Evolutionary conservation across 371 early-diverging fungal genomes (phyloP).

Genomic region (Conidiobolus incongruus): DNA sequence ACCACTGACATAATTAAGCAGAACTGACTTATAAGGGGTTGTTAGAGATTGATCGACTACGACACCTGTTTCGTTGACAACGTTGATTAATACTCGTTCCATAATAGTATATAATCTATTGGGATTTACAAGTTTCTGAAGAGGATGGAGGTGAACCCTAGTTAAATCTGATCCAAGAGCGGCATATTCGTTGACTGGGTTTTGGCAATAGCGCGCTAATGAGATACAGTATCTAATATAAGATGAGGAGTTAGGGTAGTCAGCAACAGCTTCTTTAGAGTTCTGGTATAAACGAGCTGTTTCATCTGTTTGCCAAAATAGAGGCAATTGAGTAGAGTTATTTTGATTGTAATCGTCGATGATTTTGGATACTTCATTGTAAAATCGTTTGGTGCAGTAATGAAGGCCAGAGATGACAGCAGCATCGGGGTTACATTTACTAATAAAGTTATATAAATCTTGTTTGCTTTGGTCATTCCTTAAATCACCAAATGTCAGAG

Average conservation of each 20-base stretch:
- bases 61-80: constrained; percentile 66
- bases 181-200: constrained; percentile 65
- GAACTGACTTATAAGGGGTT: constrained; percentile 37
- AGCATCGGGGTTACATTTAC: constrained; percentile 40
- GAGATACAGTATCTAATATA: constrained; percentile 72
- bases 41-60: constrained; percentile 61
- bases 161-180: constrained; percentile 50
- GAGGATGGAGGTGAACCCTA: constrained; percentile 42
- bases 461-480: constrained; percentile 25
- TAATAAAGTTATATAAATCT: constrained; percentile 31
- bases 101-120: constrained; percentile 31
- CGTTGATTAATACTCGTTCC: constrained; percentile 75
- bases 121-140: constrained; percentile 43
- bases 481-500: constrained; percentile 29
- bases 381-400: constrained; percentile 39
- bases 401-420: constrained; percentile 65
- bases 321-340: constrained; percentile 34
- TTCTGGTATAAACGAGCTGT: constrained; percentile 64
- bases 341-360: constrained; percentile 35
- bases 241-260: constrained; percentile 37
- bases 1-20: constrained; percentile 79
- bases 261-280: constrained; percentile 42
- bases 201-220: constrained; percentile 66
- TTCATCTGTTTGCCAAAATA: constrained; percentile 47
- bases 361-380: constrained; percentile 34